Base-by-base conservation (phyloP, 352 stramenopile genomes). In the Peronospora tabacina region DNA sequence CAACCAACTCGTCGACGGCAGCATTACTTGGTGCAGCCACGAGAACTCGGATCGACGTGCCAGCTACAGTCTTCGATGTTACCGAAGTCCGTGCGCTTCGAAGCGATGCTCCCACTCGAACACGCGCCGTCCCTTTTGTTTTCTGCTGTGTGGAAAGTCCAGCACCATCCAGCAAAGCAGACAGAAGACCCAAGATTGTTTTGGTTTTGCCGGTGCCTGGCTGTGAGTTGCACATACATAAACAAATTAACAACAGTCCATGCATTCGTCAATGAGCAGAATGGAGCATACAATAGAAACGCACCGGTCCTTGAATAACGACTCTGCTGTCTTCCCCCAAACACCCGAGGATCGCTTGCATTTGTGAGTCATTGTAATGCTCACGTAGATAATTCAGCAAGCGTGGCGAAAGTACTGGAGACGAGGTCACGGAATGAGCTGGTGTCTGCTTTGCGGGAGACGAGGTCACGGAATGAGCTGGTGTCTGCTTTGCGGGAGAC, bases 191-290 rank as follows among this genome's bases (percentile, higher is more conserved):
- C 1, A 92, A 46, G 43, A 92, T 86, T 1, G 81, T 92, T 52
- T 87, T 87, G 1, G 78, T 89, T 64, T 92, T 92, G 13, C 81
- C 81, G 33, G 81, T 92, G 15, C 81, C 81, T 37, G 81, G 81
- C 76, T 89, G 49, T 9, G 38, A 33, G 37, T 35, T 1, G 29
- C 9, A 55, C 10, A 49, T 5, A 52, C 13, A 49, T 5, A 35
- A 22, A 32, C 1, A 36, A 37, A 8, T 38, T 43, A 13, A 43
- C 36, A 15, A 13, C 5, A 52, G 7, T 40, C n/a, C 15, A 49
- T 11, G 16, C 28, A 42, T 7, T 13, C 49, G 24, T 15, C 7
- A 26, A 22, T 7, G 22, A 26, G 5, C 28, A 32, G 28, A 32
- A 33, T 36, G 22, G 38, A 36, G 5, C 16, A 39, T 17, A 16